Percentiles rank a stretch among this genome's conserved stretches.
phyloP scores from a whole-genome alignment of 495 filamentous ascomycete genomes.

The Polyplosphaeria fusca region DNA sequence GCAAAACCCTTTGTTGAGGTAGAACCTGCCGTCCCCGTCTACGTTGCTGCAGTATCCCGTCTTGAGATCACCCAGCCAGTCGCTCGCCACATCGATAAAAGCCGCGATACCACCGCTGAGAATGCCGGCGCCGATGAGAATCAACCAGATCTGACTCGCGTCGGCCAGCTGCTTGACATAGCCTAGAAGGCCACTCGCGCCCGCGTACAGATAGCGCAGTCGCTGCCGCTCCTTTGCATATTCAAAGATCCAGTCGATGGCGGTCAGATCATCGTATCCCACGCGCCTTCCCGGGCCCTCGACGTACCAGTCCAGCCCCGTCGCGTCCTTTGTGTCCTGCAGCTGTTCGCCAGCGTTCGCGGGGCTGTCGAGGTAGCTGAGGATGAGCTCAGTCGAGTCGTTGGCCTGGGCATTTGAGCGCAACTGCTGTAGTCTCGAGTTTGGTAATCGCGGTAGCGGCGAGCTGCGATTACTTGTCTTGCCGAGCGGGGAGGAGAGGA shows the following conservation, averaged over 20 bases:
- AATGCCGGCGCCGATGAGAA: conserved; percentile 76
- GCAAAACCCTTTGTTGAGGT: conserved; percentile 86
- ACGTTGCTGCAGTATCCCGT: conserved; percentile 79
- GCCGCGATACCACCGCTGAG: conserved; percentile 81
- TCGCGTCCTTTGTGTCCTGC: conserved; percentile 60
- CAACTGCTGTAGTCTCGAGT: conserved; percentile 11
- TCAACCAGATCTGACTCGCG: conserved; percentile 84
- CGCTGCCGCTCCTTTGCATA: conserved; percentile 95
- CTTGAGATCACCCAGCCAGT: conserved; percentile 94
- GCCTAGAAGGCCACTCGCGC: conserved; percentile 67
- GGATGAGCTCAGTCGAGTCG: conserved; percentile 42
- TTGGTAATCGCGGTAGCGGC: conserved; percentile 22
- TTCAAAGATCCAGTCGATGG: conserved; percentile 99
- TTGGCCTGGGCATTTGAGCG: conserved; percentile 8
- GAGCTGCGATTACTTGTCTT: conserved; percentile 32
- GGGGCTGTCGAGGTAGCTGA: conserved; percentile 39
- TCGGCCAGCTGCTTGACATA: conserved; percentile 70
- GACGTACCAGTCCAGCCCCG: conserved; percentile 77
- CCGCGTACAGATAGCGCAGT: conserved; percentile 68
- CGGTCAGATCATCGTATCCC: conserved; percentile 93
- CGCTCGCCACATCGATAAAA: conserved; percentile 83
- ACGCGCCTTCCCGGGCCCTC: conserved; percentile 89
- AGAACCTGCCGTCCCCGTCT: conserved; percentile 76
- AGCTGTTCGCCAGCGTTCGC: conserved; percentile 38
- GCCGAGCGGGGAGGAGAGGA: conserved; percentile 47